A percentile compares a stretch with the other conserved stretches of the same genome.
Evolutionary conservation across 2,329 filamentous ascomycete species (phyloP).

Genomic region (Fusarium camptoceras): DNA sequence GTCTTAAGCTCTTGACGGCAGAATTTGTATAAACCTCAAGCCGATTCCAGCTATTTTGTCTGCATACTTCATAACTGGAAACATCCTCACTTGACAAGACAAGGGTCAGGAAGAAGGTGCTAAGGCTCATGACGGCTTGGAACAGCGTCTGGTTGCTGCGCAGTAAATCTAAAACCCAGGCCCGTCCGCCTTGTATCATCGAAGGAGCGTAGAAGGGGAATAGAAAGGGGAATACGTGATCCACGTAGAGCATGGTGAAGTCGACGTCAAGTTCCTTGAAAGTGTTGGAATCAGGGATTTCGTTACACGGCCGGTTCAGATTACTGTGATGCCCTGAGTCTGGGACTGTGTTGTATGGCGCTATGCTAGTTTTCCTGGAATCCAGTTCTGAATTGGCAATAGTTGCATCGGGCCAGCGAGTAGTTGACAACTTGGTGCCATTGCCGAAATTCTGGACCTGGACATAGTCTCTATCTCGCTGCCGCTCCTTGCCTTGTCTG

Average conservation of each 20-base stretch:
- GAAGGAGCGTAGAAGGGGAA: background rate
- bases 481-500: background rate
- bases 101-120: background rate
- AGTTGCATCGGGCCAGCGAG: too few species aligned
- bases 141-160: background rate
- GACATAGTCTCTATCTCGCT: background rate
- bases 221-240: background rate
- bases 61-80: background rate
- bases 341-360: too few species aligned
- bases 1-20: background rate
- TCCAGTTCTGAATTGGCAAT: too few species aligned
- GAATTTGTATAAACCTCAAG: background rate
- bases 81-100: background rate
- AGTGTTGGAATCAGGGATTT: background rate
- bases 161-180: background rate
- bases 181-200: background rate
- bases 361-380: too few species aligned
- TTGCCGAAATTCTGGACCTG: background rate
- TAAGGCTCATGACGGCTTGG: background rate
- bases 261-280: background rate
- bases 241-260: background rate
- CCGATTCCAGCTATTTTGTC: background rate
- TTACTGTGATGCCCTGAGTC: too few species aligned
- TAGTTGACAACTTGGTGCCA: too few species aligned
- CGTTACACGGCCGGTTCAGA: too few species aligned